Base-by-base conservation (phyloP, 805 yeast species). In the Metschnikowia proteae region DNA sequence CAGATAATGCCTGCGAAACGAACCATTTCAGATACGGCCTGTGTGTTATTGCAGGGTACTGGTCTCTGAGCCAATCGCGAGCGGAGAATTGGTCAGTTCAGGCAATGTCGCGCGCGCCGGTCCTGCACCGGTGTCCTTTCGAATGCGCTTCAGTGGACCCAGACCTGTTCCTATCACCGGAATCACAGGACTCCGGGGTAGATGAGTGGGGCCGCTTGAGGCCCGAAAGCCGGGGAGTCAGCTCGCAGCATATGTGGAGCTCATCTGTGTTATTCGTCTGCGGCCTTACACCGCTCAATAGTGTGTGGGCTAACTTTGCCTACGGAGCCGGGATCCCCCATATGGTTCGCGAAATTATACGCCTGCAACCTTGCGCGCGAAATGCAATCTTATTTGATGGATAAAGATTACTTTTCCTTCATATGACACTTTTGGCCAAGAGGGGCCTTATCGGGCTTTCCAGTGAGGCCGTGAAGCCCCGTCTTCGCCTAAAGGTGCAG, bases 1-100 rank as follows among this genome's bases (percentile, higher is more conserved):
- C 35, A 40, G 43, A 40, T 40, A 31, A 30, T 40, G 36, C 43
- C 43, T 40, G 36, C 29, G 22, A 40, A 40, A 23, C 43, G 23
- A 17, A 30, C 27, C 43, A 11, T 32, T 40, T 29, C 5, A 31
- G 23, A 23, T 40, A 31, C 13, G 29, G 22, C 36, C 43, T 40
- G 43, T 25, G 35, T 13, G 31, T 32, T 25, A 13, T 7, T 26
- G 36, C 35, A 11, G 23, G 22, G 11, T 13, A 31, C 35, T 31
- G 36, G 25, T 31, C 30, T 11, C 23, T 29, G 27, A 32, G 29
- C 43, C 43, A 40, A 40, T 40, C 11, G 43, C 43, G 36, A 4
- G 23, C 8, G 34, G n/a, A 31, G 27, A 40, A 40, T 40, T 31
- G 43, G 36, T 40, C 10, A 40, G 28, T 23, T 23, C 33, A 5